Conservation (phyloP, 352 stramenopile species). For the Pythium phragmiticola region DNA sequence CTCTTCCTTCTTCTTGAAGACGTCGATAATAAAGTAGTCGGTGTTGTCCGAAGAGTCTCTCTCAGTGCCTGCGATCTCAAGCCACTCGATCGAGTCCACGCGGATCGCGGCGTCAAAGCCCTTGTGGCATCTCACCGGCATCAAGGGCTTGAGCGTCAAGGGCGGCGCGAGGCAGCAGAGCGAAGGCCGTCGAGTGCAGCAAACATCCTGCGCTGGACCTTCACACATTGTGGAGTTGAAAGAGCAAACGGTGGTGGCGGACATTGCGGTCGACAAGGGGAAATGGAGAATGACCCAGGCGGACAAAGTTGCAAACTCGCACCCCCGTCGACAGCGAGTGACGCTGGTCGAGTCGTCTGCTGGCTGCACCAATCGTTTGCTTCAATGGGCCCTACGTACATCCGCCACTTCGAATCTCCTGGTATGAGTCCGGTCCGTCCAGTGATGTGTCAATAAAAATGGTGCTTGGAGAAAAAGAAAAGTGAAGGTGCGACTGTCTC, state of each 20-base stretch:
- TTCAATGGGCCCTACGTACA: not conserved
- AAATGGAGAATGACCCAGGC: not conserved
- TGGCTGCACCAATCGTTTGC: not conserved
- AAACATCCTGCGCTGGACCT: not conserved
- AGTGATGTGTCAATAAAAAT: not conserved
- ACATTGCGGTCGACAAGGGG: not conserved
- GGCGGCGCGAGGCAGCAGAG: constrained; percentile 1
- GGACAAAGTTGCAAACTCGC: not conserved
- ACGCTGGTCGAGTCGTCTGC: not conserved
- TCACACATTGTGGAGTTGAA: not conserved
- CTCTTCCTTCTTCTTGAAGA: constrained; percentile 9
- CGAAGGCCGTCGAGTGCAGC: not conserved
- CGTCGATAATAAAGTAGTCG: constrained; percentile 12
- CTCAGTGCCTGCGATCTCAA: constrained; percentile 6
- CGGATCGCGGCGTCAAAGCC: constrained; percentile 7
- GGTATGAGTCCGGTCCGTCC: not conserved
- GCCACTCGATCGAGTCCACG: constrained; percentile 10
- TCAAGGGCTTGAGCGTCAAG: constrained; percentile 3
- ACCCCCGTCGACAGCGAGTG: not conserved
- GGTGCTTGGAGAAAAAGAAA: not conserved
- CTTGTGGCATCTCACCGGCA: constrained; percentile 8
- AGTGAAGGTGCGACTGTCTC: not conserved
- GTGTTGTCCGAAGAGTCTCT: not conserved
- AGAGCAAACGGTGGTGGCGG: not conserved
- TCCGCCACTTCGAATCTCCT: not conserved